Evolutionary conservation across 106 monocot genomes (phyloP).

Genomic region (Dendrobium officinale): DNA sequence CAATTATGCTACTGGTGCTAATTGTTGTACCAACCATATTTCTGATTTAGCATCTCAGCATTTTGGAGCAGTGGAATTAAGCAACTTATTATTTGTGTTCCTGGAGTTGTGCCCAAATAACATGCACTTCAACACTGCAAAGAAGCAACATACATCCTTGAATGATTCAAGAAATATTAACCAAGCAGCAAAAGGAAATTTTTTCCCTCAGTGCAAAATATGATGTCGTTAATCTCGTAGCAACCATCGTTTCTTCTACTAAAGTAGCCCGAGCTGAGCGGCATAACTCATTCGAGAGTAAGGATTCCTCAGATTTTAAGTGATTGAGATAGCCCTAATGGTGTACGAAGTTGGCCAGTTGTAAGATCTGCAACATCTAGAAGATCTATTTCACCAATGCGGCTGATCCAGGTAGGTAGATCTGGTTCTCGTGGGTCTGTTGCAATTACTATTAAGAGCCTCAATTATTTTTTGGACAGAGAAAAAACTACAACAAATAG

Average conservation of each 20-base stretch:
- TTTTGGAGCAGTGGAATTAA: conserved; percentile 29
- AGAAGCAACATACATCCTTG: conserved; percentile 5
- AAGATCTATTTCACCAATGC: conserved; percentile 93
- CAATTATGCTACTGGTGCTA: conserved; percentile 36
- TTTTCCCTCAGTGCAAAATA: background rate
- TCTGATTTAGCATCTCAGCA: conserved; percentile 49
- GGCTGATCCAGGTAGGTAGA: conserved; percentile 83
- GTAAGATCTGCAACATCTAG: conserved; percentile 77
- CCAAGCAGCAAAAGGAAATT: conserved; percentile 10
- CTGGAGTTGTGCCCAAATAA: conserved; percentile 19
- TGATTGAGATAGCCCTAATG: conserved; percentile 32
- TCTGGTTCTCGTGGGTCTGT: conserved; percentile 76
- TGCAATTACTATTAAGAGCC: conserved; percentile 79
- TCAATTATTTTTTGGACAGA: conserved; percentile 60
- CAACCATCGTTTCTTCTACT: conserved; percentile 43
- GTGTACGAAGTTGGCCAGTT: conserved; percentile 73
- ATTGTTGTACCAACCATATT: conserved; percentile 43
- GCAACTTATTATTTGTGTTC: conserved; percentile 43
- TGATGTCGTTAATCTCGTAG: conserved; percentile 12
- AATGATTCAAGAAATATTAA: conserved; percentile 11
- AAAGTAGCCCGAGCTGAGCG: conserved; percentile 90
- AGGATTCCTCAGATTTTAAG: conserved; percentile 52
- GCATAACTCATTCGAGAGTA: conserved; percentile 60
- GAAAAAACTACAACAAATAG: conserved; percentile 41
- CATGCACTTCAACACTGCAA: conserved; percentile 11